Evolutionary conservation across 257 asterid genomes (phyloP).

Genomic region (Eustoma russellianum): DNA sequence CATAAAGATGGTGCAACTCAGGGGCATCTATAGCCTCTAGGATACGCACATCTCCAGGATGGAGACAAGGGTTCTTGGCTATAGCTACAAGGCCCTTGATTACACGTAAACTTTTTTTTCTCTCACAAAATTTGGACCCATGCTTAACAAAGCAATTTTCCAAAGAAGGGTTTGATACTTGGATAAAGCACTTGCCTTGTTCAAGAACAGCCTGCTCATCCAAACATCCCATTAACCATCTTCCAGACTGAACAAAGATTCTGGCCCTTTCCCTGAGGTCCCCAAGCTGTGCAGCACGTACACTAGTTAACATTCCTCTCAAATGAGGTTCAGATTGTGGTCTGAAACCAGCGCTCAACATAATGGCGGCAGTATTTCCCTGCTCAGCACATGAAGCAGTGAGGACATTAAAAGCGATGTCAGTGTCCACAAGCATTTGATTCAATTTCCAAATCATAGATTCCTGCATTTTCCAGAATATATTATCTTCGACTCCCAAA

Average conservation of each 20-base stretch:
- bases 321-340: constrained; percentile 79
- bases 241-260: constrained; percentile 67
- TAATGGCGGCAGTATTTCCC: constrained; percentile 69
- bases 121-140: constrained; percentile 49
- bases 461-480: constrained; percentile 80
- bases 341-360: constrained; percentile 84
- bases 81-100: constrained; percentile 61
- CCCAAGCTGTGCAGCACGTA: constrained; percentile 82
- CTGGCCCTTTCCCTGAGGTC: constrained; percentile 76
- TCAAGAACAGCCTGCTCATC: constrained; percentile 76
- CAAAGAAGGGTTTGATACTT: constrained; percentile 57
- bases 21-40: constrained; percentile 75
- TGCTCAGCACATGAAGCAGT: constrained; percentile 68
- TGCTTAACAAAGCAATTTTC: constrained; percentile 65
- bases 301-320: constrained; percentile 71
- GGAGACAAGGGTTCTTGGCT: constrained; percentile 93
- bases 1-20: constrained; percentile 50
- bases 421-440: constrained; percentile 52
- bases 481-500: constrained; percentile 44
- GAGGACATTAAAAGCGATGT: constrained; percentile 66
- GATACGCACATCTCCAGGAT: constrained; percentile 92
- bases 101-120: constrained; percentile 42
- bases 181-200: constrained; percentile 84
- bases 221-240: constrained; percentile 97
- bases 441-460: constrained; percentile 55